Conservation (phyloP, 2,329 filamentous ascomycete genomes). For the Aspergillus pseudoterreus region DNA sequence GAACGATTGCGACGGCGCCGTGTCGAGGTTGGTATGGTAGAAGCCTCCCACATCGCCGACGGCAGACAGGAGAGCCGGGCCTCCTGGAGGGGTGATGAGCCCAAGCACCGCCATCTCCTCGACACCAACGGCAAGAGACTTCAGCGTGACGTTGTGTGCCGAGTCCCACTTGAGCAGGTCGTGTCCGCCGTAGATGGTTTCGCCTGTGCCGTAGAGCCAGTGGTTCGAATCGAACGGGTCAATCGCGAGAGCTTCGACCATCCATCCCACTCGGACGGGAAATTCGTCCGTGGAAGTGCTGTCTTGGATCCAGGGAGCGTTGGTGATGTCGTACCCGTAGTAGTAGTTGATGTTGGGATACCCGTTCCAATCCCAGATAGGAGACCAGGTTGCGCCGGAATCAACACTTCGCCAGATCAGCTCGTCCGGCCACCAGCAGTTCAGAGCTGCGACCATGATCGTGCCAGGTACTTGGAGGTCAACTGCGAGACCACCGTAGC, state of each 20-base stretch:
- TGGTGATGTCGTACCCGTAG: conserved; percentile 46
- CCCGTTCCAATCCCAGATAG: conserved; percentile 50
- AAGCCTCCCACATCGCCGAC: conserved; percentile 54
- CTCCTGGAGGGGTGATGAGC: conserved; percentile 48
- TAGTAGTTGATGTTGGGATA: conserved; percentile 47
- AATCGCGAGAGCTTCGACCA: conserved; percentile 58
- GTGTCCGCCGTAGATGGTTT: conserved; percentile 53
- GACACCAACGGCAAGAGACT: conserved; percentile 53
- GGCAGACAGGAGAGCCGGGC: conserved; percentile 50
- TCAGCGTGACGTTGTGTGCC: conserved; percentile 46
- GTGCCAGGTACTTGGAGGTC: conserved; percentile 55
- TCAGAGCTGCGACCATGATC: conserved; percentile 54
- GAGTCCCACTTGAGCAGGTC: conserved; percentile 56
- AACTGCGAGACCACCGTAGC: conserved; percentile 55
- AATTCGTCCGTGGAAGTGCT: conserved; percentile 38
- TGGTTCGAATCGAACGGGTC: conserved; percentile 58
- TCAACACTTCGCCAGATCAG: conserved; percentile 55
- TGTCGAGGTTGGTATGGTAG: conserved; percentile 36
- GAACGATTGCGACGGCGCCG: conserved; percentile 45
- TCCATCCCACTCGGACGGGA: conserved; percentile 50
- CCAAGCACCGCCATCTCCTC: conserved; percentile 53
- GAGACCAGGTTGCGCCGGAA: conserved; percentile 53
- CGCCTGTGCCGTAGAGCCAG: conserved; percentile 59
- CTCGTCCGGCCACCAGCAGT: conserved; percentile 59
- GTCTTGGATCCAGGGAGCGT: conserved; percentile 54